A percentile compares a stretch with the other conserved stretches of the same genome.
Evolutionary conservation across 139 green algal species (phyloP).

Genomic region (Chlorella sp.): DNA sequence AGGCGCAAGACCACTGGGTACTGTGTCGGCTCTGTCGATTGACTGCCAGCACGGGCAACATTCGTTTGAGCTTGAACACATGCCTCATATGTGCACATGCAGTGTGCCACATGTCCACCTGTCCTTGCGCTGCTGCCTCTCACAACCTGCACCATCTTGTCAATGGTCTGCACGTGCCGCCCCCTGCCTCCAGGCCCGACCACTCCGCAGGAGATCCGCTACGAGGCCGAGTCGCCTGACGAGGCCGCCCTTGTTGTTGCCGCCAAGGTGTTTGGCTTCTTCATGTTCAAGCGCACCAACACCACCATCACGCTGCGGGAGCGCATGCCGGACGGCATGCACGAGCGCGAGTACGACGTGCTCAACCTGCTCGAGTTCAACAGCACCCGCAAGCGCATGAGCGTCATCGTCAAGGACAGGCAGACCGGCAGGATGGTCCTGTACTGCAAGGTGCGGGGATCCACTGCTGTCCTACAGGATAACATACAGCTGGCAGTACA

Average conservation of each 20-base stretch:
- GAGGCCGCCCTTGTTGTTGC: slow-evolving; percentile 75
- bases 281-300: slow-evolving; percentile 53
- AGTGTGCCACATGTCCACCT: too few species aligned
- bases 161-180: too few species aligned
- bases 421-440: slow-evolving; percentile 50
- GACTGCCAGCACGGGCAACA: too few species aligned
- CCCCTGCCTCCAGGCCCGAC: too few species aligned
- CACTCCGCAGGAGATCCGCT: slow-evolving; percentile 33
- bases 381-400: slow-evolving; percentile 75
- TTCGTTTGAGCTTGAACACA: too few species aligned
- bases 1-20: too few species aligned
- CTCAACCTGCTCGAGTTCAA: slow-evolving; percentile 96
- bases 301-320: slow-evolving; percentile 35
- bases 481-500: too few species aligned
- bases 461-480: too few species aligned
- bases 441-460: slow-evolving; percentile 63
- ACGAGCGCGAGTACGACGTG: slow-evolving; percentile 29
- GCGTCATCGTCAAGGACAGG: slow-evolving; percentile 61
- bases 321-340: slow-evolving; percentile 26
- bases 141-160: too few species aligned
- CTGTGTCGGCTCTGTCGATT: too few species aligned
- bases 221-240: slow-evolving; percentile 81
- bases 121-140: too few species aligned
- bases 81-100: too few species aligned
- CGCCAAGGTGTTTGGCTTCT: slow-evolving; percentile 69